These are phyloP conservation scores for Pythium phragmitis DNA, from an alignment of 352 stramenopile genomes.

Conservation along the genomic window DNA sequence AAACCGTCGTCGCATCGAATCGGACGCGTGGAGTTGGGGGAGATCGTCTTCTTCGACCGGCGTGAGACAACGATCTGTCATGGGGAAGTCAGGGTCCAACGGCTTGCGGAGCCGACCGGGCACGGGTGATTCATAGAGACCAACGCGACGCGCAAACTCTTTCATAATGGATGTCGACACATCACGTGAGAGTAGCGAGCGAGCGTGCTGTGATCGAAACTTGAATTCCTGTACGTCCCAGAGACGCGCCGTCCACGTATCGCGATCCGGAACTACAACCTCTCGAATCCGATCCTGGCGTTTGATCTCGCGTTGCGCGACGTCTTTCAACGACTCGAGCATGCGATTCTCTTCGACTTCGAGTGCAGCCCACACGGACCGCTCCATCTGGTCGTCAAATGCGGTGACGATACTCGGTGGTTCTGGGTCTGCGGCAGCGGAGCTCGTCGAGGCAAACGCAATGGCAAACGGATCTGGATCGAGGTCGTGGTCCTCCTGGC, in stretches of 20 bases:
- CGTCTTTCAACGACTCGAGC: constrained; percentile 55
- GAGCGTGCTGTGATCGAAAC: constrained; percentile 68
- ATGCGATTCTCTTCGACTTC: constrained; percentile 85
- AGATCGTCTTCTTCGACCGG: background rate
- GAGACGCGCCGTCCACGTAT: constrained; percentile 52
- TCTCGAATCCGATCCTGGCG: constrained; percentile 3
- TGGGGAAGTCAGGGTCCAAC: constrained; percentile 38
- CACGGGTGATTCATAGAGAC: constrained; percentile 62
- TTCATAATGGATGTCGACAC: constrained; percentile 2
- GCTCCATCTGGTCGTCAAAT: constrained; percentile 46
- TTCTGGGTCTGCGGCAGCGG: constrained; percentile 9
- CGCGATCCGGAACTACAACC: constrained; percentile 11
- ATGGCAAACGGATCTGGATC: constrained; percentile 24
- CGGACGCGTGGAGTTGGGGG: background rate
- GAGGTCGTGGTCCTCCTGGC: constrained; percentile 1
- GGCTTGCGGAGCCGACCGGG: constrained; percentile 58
- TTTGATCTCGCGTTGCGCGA: constrained; percentile 24
- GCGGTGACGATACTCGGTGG: background rate
- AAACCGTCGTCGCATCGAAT: constrained; percentile 19
- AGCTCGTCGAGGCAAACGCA: constrained; percentile 17
- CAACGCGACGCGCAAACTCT: constrained; percentile 35
- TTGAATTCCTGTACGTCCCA: constrained; percentile 70
- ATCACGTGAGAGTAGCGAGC: constrained; percentile 30
- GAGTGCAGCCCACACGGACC: constrained; percentile 65
- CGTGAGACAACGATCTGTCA: constrained; percentile 3